Evolutionary conservation across 2,329 filamentous ascomycete genomes (phyloP), one percentile per base, ranked within the genome.

Genomic region (Penicillium sclerotiorum): DNA sequence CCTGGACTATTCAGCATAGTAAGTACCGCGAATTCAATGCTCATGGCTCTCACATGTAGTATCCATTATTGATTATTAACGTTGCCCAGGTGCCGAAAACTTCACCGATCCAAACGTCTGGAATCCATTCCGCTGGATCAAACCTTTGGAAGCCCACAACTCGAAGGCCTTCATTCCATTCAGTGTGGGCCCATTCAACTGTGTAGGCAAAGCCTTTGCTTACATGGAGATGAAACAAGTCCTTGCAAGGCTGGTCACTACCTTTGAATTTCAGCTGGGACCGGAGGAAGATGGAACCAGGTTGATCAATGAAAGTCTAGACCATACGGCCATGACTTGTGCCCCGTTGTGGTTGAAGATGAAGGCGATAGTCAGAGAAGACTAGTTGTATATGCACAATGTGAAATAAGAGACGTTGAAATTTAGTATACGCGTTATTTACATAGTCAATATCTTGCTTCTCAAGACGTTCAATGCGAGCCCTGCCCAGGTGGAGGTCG

Each of bases 211-310:
- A 20, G 32, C 13, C 4, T 39, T 49, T n/a, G 47, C 47, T 15
- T 30, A 44, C 8, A 49, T 49, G 47, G 47, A 49, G 17, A 44
- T 49, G 39, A 44, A 44, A 17, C 28, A 44, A 33, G 41, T 28
- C 20, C 27, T 44, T 18, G 41, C 41, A 11, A 44, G 25, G 17
- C 2, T 44, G 18, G 41, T 44, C 6, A 44, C 41, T 44, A 35
- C 41, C 27, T 44, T 44, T 35, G 41, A 44, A 32, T 44, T 32
- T 6, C 11, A 32, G 41, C 18, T 44, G 9, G 41, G 21, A 15
- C 28, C 41, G n/a, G 27, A 9, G 18, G 41, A 44, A 33, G 28
- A 32, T 44, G 41, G 41, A 35, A 32, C 27, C 27, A 23, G 8
- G 12, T 15, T 44, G 5, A 25, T 44, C 28, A 22, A 44, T 17